phyloP scores from a whole-genome alignment of 1,139 yeast genomes.

The Zygoascus sp. region DNA sequence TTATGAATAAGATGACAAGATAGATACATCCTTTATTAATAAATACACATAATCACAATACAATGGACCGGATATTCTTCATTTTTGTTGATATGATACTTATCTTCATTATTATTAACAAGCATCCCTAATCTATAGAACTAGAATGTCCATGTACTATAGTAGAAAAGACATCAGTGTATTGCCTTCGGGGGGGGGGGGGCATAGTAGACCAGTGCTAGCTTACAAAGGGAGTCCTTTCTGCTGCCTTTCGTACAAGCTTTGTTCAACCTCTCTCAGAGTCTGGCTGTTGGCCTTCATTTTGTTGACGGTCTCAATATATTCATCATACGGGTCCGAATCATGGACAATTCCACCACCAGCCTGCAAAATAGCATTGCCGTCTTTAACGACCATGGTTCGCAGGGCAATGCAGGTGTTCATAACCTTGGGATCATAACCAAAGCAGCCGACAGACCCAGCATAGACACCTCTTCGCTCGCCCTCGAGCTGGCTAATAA shows the following conservation, averaged over 20 bases:
- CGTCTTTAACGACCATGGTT: constrained; percentile 93
- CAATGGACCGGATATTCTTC: no score
- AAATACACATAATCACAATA: no score
- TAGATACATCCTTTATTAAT: no score
- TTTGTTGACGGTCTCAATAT: constrained; percentile 93
- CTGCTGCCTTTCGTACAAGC: constrained; percentile 3
- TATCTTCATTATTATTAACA: neutral
- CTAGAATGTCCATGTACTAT: neutral
- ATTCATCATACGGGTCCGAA: constrained; percentile 93
- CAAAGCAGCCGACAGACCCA: constrained; percentile 99
- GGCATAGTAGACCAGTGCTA: no score
- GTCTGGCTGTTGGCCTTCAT: constrained; percentile 77
- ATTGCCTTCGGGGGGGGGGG: no score
- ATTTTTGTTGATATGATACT: no score
- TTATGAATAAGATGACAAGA: no score
- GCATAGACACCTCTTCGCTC: constrained; percentile 97
- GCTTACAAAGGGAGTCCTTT: constrained; percentile 6
- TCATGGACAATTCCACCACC: constrained; percentile 98
- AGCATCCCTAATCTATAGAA: neutral
- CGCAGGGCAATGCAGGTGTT: constrained; percentile 96
- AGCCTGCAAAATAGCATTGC: constrained; percentile 88
- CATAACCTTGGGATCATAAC: constrained; percentile 88
- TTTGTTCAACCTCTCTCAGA: constrained; percentile 12
- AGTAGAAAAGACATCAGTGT: no score
- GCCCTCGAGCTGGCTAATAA: constrained; percentile 80